These are phyloP conservation scores for Apiospora pterosperma DNA, from an alignment of 2,329 filamentous ascomycete genomes.

Conservation along the genomic window DNA sequence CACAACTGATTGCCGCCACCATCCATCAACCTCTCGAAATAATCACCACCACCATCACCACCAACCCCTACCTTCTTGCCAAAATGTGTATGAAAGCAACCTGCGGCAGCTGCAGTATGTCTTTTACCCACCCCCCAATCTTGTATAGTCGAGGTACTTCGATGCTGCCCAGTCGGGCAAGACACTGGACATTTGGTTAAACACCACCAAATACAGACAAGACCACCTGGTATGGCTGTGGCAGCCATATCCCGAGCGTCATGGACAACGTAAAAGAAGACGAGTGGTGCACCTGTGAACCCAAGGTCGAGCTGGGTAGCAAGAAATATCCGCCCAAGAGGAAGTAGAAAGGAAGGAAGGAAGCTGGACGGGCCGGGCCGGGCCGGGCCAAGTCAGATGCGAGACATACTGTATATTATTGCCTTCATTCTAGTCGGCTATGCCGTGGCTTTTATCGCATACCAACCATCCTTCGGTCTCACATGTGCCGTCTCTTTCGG, in stretches of 20 bases:
- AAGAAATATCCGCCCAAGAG: slow-evolving; percentile 65
- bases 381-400: not conserved
- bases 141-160: not conserved
- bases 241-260: slow-evolving; percentile 34
- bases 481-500: not conserved
- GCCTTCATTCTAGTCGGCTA: not conserved
- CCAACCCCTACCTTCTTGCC: not conserved
- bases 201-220: slow-evolving; percentile 40
- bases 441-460: not conserved
- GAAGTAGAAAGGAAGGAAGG: slow-evolving; percentile 14
- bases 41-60: not conserved
- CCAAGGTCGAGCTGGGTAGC: slow-evolving; percentile 58
- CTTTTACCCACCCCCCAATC: not conserved
- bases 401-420: not conserved
- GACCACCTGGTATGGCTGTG: slow-evolving; percentile 63
- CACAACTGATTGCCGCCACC: not conserved
- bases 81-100: slow-evolving; percentile 64
- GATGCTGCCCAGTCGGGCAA: not conserved
- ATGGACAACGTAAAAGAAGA: not conserved
- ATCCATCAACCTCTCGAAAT: not conserved
- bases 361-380: not conserved
- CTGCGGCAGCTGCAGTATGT: slow-evolving; percentile 62
- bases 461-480: not conserved
- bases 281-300: slow-evolving; percentile 63
- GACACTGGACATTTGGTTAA: not conserved